Conservation (phyloP, 2,329 filamentous ascomycete genomes). For the Diaporthe sp. region DNA sequence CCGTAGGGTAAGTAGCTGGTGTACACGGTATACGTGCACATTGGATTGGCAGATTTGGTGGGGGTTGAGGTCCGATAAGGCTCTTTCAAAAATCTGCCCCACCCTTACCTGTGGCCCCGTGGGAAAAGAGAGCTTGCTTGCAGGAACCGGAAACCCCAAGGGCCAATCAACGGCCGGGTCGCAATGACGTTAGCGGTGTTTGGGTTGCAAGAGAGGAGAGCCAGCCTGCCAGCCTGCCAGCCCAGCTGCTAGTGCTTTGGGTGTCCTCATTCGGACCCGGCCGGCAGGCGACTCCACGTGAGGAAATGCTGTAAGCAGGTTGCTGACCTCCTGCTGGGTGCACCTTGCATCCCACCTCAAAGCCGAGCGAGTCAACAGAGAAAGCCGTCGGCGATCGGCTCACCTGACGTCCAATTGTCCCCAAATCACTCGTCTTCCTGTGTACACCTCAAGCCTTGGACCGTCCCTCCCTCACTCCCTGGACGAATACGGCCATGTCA, state of each 20-base stretch:
- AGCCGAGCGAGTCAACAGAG: neutral
- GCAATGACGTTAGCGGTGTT: neutral
- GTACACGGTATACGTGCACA: neutral
- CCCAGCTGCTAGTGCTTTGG: neutral
- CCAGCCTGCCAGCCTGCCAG: too few relatives aligned
- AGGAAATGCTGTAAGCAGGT: neutral
- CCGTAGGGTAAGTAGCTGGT: neutral
- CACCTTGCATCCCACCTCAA: constrained; percentile 10
- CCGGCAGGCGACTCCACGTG: constrained; percentile 19
- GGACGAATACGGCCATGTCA: neutral
- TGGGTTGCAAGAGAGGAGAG: constrained; percentile 5
- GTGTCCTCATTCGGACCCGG: neutral
- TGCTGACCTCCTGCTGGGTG: neutral
- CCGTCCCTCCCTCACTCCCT: neutral
- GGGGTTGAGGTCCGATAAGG: constrained; percentile 23
- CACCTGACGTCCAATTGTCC: neutral
- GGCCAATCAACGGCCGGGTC: neutral
- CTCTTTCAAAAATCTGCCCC: constrained; percentile 14
- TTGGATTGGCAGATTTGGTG: constrained; percentile 6
- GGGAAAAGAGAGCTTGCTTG: neutral
- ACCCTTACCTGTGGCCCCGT: neutral
- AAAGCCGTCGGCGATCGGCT: constrained; percentile 15
- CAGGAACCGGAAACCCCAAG: constrained; percentile 1
- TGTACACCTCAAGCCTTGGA: neutral
- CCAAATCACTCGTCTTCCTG: neutral